Base-by-base conservation (phyloP, 2,329 filamentous ascomycete species). In the Lachnellula arida region DNA sequence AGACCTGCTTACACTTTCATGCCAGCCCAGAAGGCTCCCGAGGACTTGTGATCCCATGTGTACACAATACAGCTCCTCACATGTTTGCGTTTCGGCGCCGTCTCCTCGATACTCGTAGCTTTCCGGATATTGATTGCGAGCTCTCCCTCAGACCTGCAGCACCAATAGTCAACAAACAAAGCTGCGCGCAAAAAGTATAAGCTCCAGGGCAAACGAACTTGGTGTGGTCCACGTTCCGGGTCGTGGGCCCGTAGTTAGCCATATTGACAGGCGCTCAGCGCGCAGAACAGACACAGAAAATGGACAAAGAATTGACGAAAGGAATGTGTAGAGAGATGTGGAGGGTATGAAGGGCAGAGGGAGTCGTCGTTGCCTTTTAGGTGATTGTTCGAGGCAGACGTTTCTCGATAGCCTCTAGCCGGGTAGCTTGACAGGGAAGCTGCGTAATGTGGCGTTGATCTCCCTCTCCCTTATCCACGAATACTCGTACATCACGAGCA, bases 11-110 rank as follows among this genome's bases (percentile, higher is more conserved):
- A 95, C 88, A 97, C 92, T 84, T 99, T 99, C 82, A 99, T 95
- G 71, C 92, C 93, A 55, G 90, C 85, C 94, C 94, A 99, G 74
- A 99, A 99, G 70, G 92, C 90, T 71, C 85, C 81, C 43, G 92
- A 96, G 63, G 88, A 96, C 77, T 96, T 95, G 78, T 99, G 91
- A 75, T 99, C 94, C 94, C 94, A 99, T 57, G 93, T 97, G 74
- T 97, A 97, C 46, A 99, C 93, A 68, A 99, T 99, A 71, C 91
- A 96, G 73, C 89, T 91, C 70, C 94, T 89, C 56, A 99, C 94
- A 88, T 99, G 94, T 76, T 99, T 99, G 68, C 84, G 81, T 72
- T 87, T 87, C 39, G 84, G 84, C 6, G 84, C 84, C 1, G 84
- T 81, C 71, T 88, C 85, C 64, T 88, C 85, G 66, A 77, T 77